Evolutionary conservation across 495 filamentous ascomycete species (phyloP).

Genomic region (Penicillium manginii): DNA sequence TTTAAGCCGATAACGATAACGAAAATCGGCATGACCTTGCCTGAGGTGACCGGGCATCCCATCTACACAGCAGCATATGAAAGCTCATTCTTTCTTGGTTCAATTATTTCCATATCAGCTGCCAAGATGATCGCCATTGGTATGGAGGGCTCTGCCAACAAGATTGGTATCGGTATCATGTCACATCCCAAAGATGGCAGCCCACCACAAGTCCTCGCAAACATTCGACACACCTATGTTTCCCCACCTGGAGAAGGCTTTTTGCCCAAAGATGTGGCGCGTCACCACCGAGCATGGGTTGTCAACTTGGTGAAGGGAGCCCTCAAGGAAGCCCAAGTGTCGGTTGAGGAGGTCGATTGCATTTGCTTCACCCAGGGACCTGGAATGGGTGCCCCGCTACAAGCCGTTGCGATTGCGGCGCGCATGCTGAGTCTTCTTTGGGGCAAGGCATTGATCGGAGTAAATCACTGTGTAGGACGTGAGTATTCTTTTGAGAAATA

Average conservation of each 20-base stretch:
- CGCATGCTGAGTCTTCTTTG: constrained; percentile 83
- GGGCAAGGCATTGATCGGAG: constrained; percentile 83
- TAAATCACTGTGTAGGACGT: constrained; percentile 98
- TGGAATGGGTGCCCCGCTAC: constrained; percentile 95
- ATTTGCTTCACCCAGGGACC: constrained; percentile 96
- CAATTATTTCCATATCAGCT: neutral
- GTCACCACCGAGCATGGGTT: constrained; percentile 86
- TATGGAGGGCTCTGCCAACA: constrained; percentile 97
- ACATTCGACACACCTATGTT: constrained; percentile 90
- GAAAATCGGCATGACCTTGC: neutral
- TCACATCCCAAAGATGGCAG: constrained; percentile 68
- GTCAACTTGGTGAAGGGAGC: constrained; percentile 77
- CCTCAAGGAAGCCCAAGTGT: constrained; percentile 66
- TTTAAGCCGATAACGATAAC: constrained; percentile 30
- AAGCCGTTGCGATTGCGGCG: constrained; percentile 83
- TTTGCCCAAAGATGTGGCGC: constrained; percentile 92
- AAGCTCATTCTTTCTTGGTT: neutral
- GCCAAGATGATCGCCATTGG: constrained; percentile 79
- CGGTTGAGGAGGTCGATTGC: constrained; percentile 72
- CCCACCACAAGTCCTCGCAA: constrained; percentile 79
- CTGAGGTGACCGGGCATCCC: too few relatives aligned
- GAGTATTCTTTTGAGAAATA: constrained; percentile 29
- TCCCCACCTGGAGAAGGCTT: constrained; percentile 94
- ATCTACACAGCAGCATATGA: neutral
- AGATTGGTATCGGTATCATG: constrained; percentile 93